Evolutionary conservation across 2,329 filamentous ascomycete genomes (phyloP).

Genomic region (Fusarium devonianum): DNA sequence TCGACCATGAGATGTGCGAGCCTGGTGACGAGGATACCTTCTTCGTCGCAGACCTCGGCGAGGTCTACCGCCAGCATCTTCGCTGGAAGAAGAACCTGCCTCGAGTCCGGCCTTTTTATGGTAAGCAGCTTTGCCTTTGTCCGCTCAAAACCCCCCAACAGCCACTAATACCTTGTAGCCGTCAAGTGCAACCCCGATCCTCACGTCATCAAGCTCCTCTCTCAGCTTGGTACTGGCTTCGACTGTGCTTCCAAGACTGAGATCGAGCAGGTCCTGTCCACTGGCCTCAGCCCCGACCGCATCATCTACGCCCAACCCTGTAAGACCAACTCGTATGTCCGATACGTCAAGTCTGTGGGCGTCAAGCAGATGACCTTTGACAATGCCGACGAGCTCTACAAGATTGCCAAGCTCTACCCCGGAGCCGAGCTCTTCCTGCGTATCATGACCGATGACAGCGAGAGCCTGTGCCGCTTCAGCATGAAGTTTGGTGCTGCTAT

Average conservation of each 20-base stretch:
- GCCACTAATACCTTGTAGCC: slow-evolving; percentile 58
- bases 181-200: slow-evolving; percentile 99
- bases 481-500: slow-evolving; percentile 96
- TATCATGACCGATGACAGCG: slow-evolving; percentile 95
- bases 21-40: slow-evolving; percentile 97
- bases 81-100: slow-evolving; percentile 96
- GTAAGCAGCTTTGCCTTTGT: slow-evolving; percentile 56
- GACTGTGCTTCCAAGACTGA: slow-evolving; percentile 98
- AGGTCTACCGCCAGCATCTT: slow-evolving; percentile 98
- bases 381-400: slow-evolving; percentile 97
- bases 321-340: slow-evolving; percentile 98
- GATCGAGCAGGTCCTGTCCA: slow-evolving; percentile 87
- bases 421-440: slow-evolving; percentile 90
- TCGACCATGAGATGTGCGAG: slow-evolving; percentile 88
- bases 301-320: slow-evolving; percentile 99
- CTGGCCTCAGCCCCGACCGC: slow-evolving; percentile 84
- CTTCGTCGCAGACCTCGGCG: slow-evolving; percentile 96
- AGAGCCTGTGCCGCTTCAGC: slow-evolving; percentile 91
- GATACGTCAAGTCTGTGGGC: slow-evolving; percentile 81
- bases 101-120: slow-evolving; percentile 95
- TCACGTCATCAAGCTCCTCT: slow-evolving; percentile 85
- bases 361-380: slow-evolving; percentile 99
- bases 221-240: slow-evolving; percentile 90
- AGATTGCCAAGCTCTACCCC: slow-evolving; percentile 92
- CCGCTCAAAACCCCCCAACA: not conserved